These are phyloP conservation scores for Flaveria brownii DNA, from an alignment of 129 eudicot genomes.

Conservation along the genomic window DNA sequence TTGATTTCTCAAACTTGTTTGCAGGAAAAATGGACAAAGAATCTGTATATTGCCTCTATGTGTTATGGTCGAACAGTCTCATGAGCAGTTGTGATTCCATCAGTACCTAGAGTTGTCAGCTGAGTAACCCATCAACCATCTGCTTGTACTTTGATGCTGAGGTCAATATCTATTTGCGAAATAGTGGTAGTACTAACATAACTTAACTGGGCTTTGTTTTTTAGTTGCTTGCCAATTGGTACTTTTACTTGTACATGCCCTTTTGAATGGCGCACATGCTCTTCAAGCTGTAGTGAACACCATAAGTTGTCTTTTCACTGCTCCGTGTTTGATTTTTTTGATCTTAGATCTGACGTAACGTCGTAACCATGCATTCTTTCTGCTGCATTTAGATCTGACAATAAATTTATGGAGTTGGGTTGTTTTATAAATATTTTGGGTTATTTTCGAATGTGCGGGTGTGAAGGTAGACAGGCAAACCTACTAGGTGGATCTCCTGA, in stretches of 20 bases:
- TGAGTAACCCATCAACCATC: background rate
- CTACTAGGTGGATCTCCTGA: too few species aligned
- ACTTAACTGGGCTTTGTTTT: background rate
- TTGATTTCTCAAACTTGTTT: conserved; percentile 17
- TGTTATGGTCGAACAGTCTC: conserved; percentile 90
- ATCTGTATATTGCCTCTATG: conserved; percentile 77
- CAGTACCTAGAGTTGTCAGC: background rate
- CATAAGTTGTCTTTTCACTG: too few species aligned
- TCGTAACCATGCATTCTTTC: too few species aligned
- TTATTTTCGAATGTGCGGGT: too few species aligned
- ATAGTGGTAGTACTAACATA: conserved; percentile 5
- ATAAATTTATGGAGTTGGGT: too few species aligned
- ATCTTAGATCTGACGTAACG: too few species aligned
- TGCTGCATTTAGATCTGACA: too few species aligned
- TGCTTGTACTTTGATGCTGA: background rate
- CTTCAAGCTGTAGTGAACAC: too few species aligned
- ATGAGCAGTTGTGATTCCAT: conserved; percentile 37
- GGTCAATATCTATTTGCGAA: conserved; percentile 13
- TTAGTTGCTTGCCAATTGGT: too few species aligned
- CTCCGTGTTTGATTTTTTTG: too few species aligned
- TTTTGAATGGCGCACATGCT: background rate
- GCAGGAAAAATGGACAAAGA: conserved; percentile 97
- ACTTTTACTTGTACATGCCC: background rate
- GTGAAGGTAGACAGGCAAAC: too few species aligned
- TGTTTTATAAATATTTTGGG: too few species aligned